These are phyloP conservation scores for Davidsoniella virescens DNA, from an alignment of 2,329 filamentous ascomycete genomes.

Conservation along the genomic window DNA sequence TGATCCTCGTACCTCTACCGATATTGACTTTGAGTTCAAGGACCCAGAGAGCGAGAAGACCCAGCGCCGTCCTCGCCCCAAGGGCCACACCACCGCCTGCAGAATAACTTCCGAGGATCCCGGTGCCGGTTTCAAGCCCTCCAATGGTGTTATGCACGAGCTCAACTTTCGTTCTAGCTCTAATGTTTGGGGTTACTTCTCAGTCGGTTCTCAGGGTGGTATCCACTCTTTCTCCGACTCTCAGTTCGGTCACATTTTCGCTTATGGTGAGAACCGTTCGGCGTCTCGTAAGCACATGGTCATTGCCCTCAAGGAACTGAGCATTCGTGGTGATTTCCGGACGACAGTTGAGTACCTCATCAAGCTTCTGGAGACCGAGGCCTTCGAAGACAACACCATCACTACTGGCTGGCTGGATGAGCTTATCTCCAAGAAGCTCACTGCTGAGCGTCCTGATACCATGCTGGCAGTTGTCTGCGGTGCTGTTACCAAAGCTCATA, in stretches of 20 bases:
- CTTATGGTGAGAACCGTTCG: conserved; percentile 91
- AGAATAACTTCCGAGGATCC: conserved; percentile 98
- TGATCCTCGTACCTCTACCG: conserved; percentile 68
- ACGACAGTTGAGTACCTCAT: conserved; percentile 98
- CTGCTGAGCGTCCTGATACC: conserved; percentile 83
- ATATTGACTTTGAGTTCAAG: conserved; percentile 95
- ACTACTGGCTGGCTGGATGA: conserved; percentile 98
- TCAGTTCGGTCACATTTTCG: conserved; percentile 98
- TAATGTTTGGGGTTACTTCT: conserved; percentile 99
- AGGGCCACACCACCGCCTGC: conserved; percentile 94
- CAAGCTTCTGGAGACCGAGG: conserved; percentile 94
- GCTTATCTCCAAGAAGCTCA: conserved; percentile 94
- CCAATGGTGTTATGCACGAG: conserved; percentile 96
- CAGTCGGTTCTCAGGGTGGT: conserved; percentile 85
- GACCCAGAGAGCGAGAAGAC: conserved; percentile 66
- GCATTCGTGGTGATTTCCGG: conserved; percentile 97
- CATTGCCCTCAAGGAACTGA: conserved; percentile 92
- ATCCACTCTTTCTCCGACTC: conserved; percentile 99
- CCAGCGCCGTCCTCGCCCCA: conserved; percentile 80
- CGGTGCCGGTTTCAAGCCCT: conserved; percentile 98
- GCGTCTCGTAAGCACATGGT: conserved; percentile 99
- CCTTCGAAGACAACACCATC: conserved; percentile 98
- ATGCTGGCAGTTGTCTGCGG: conserved; percentile 91
- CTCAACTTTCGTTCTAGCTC: conserved; percentile 97
- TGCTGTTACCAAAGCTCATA: conserved; percentile 85